phyloP scores from a whole-genome alignment of 768 basidiomycete genomes.

The Rhizopogon vulgaris region DNA sequence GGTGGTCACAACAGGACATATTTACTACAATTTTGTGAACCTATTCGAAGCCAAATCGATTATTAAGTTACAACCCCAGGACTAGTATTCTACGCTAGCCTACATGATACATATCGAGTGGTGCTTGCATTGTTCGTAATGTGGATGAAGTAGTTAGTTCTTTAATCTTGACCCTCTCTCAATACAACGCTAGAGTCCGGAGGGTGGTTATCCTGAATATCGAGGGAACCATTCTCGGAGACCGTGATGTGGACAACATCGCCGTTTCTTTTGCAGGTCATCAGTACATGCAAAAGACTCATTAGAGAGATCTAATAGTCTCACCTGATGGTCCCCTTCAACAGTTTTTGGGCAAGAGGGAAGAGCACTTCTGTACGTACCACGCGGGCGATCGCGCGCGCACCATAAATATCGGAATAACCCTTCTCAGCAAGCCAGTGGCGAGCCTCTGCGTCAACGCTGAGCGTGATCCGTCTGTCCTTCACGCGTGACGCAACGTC shows the following conservation, averaged over 20 bases:
- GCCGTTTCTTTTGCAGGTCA: slow-evolving; percentile 38
- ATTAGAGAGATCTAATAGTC: slow-evolving; percentile 2
- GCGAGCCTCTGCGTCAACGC: slow-evolving; percentile 56
- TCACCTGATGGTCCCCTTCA: slow-evolving; percentile 74
- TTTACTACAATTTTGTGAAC: too few relatives aligned
- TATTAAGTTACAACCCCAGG: too few relatives aligned
- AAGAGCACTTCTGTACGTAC: slow-evolving; percentile 78
- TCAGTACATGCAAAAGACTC: not conserved
- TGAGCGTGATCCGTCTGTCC: slow-evolving; percentile 60
- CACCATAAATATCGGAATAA: slow-evolving; percentile 83
- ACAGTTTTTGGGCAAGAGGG: slow-evolving; percentile 73
- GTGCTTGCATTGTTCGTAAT: not conserved
- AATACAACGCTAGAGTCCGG: slow-evolving; percentile 31
- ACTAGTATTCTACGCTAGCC: too few relatives aligned
- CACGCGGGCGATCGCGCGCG: slow-evolving; percentile 81
- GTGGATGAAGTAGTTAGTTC: not conserved
- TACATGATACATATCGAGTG: not conserved
- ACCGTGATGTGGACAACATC: slow-evolving; percentile 58
- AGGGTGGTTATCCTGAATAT: slow-evolving; percentile 59
- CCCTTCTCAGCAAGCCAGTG: slow-evolving; percentile 71
- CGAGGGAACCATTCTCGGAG: slow-evolving; percentile 31
- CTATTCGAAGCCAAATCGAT: too few relatives aligned
- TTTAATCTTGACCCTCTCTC: not conserved
- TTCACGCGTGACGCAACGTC: slow-evolving; percentile 68
- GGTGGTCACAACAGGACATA: too few relatives aligned